Evolutionary conservation across 1,139 yeast genomes (phyloP), one percentile per base, ranked within the genome.

Genomic region (Pichia sp.): DNA sequence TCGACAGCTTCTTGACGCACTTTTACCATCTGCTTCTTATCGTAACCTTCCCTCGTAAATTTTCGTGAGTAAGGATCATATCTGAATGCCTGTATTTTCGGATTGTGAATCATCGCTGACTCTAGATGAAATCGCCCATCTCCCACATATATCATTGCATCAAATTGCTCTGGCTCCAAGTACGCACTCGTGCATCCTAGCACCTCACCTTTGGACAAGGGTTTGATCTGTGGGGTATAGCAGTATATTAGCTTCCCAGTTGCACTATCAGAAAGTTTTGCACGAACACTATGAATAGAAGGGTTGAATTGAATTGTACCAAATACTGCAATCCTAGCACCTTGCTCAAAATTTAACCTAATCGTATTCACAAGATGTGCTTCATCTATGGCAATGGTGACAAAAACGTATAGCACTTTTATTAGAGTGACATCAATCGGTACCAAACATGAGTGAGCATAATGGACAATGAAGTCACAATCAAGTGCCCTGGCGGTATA

Each of bases 241-340:
- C 88, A 75, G 65, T 79, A 83, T 4, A 85, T 68, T 48, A 85
- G 76, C 49, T 74, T 73, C 37, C 66, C 70, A 4, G 79, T 72
- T 26, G 77, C 78, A 1, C 61, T 60, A 48, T 69, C 70, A 46
- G 78, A 80, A 28, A 86, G 69, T 53, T 79, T 81, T 42, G 79
- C 80, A 59, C 82, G 80, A 19, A 90, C 78, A 49, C 88, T 81
- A 66, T 93, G 98, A 22, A 93, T 82, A 0, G 96, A 84, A 16
- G 97, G 97, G 65, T 95, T 95, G 72, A 93, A 93, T 67, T 93
- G 99, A 64, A 93, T 95, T 5, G 99, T 95, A 42, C 98, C 96
- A 63, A 93, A 95, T 10, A 89, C 75, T 0, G 97, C 96, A 41
- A 82, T 62, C 40, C 83, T 78, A 2, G 85, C 72, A 0, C 85